Evolutionary conservation across 148 eudicot genomes (phyloP).

Genomic region (Gaultheria prostrata): DNA sequence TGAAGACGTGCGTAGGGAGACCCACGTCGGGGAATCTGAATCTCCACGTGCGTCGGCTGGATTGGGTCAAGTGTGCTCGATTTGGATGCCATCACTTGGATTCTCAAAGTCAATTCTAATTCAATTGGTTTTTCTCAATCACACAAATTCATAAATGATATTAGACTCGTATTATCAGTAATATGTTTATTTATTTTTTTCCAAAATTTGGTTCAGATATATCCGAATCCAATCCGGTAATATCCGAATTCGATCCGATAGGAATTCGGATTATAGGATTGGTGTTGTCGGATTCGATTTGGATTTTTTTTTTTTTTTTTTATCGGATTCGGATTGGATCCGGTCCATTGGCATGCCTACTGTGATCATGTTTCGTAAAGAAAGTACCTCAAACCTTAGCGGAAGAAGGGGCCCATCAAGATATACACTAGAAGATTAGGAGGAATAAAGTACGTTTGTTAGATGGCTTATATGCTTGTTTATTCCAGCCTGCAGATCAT

Average conservation of each 20-base stretch:
- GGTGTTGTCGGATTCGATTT: too few species aligned
- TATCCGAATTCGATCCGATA: too few species aligned
- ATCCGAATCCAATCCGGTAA: too few species aligned
- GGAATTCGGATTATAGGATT: too few species aligned
- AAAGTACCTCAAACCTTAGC: neutral
- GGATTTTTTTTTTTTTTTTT: too few species aligned
- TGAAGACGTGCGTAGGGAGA: neutral
- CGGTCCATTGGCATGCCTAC: too few species aligned
- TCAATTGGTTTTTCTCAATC: neutral
- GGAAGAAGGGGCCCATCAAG: neutral
- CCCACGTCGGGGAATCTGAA: neutral
- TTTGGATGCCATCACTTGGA: slow-evolving; percentile 22
- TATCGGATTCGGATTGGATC: too few species aligned
- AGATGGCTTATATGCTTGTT: slow-evolving; percentile 13
- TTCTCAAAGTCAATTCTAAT: slow-evolving; percentile 23
- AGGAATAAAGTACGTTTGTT: neutral
- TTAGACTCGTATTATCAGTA: too few species aligned
- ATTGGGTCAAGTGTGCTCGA: slow-evolving; percentile 22
- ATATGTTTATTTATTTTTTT: too few species aligned
- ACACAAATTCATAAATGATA: neutral
- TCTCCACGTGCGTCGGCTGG: neutral
- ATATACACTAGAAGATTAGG: neutral
- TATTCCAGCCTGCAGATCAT: slow-evolving; percentile 20
- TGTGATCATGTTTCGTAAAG: neutral
- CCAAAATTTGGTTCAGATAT: too few species aligned